Evolutionary conservation across 176 grass and related monocot genomes (phyloP).

Genomic region (Avena insularis): DNA sequence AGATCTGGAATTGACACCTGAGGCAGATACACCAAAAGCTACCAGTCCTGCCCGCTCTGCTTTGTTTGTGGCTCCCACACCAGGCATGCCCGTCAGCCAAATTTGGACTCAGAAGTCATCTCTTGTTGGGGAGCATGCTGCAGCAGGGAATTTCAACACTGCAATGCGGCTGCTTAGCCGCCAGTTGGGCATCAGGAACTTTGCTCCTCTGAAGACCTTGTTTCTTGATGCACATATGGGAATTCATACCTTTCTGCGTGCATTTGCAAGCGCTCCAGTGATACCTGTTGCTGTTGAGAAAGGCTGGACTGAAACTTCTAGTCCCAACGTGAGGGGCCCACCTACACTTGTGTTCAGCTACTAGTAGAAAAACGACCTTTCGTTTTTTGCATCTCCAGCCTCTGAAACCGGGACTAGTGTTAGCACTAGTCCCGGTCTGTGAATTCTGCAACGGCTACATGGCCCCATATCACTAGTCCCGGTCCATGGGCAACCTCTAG

Average conservation of each 20-base stretch:
- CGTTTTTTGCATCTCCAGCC: too few relatives aligned
- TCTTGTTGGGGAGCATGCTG: slow-evolving; percentile 84
- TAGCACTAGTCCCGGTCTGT: too few relatives aligned
- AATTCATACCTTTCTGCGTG: slow-evolving; percentile 65
- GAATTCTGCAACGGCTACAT: too few relatives aligned
- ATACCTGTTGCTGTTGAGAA: slow-evolving; percentile 80
- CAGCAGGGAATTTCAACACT: slow-evolving; percentile 89
- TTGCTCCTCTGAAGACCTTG: slow-evolving; percentile 72
- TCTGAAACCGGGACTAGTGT: too few relatives aligned
- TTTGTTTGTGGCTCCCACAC: slow-evolving; percentile 68
- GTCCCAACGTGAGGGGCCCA: slow-evolving; percentile 77
- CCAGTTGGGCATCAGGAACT: slow-evolving; percentile 85
- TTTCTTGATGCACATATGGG: slow-evolving; percentile 74
- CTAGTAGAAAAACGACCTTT: too few relatives aligned
- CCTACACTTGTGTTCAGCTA: slow-evolving; percentile 77
- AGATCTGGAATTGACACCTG: slow-evolving; percentile 79
- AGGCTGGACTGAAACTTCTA: slow-evolving; percentile 75
- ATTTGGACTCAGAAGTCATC: slow-evolving; percentile 92
- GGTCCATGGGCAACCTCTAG: too few relatives aligned
- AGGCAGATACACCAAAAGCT: slow-evolving; percentile 69
- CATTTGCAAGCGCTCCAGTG: slow-evolving; percentile 59
- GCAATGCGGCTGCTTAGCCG: slow-evolving; percentile 79
- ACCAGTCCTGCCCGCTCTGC: slow-evolving; percentile 38
- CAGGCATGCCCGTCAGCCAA: slow-evolving; percentile 79
- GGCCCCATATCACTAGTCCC: too few relatives aligned